Evolutionary conservation across 225 moss, liverwort and hornwort species (phyloP), one percentile per base, ranked within the genome.

Genomic region (Sphagnum contortum): DNA sequence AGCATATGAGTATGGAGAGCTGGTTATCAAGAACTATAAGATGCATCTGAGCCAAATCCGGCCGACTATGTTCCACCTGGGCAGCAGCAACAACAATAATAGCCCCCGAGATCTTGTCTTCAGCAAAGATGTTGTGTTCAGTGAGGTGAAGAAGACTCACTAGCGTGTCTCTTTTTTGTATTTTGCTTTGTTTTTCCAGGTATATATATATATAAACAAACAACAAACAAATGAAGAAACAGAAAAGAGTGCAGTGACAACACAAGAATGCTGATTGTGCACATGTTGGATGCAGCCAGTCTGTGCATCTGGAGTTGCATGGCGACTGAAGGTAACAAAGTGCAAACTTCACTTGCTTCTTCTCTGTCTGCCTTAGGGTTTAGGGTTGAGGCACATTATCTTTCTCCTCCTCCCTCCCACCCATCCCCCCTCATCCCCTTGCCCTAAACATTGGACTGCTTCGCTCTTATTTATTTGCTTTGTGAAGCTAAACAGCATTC

Each of bases 271-370:
- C 64, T 64, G 13, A 50, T 29, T 53, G 64, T 79, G 64, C 50
- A 55, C 71, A 4, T 46, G 10, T 44, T 14, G 14, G 49, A n/a
- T 59, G 75, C 77, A 86, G 86, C 75, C 71, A 12, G 55, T 83
- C 13, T 73, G 63, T 44, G 71, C 69, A 63, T 79, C 82, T 50
- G 86, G 86, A 53, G 80, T 86, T 14, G 60, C 65, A 46, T 86
- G 86, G 86, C 75, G 86, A 69, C 69, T 86, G 47, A 86, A 86
- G 86, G 86, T 86, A 79, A 48, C 13, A 29, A n/a, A 9, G 6
- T 61, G 29, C 29, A 57, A 14, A 29, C 29, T 29, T 29, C 29
- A 29, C 29, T 29, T 29, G 29, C 29, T 29, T 29, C 29, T 29
- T 29, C 29, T 29, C 29, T 29, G 29, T 29, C 29, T 29, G 29